Evolutionary conservation across 225 moss, liverwort and hornwort genomes (phyloP).

Genomic region (Thuidium tamariscinum): DNA sequence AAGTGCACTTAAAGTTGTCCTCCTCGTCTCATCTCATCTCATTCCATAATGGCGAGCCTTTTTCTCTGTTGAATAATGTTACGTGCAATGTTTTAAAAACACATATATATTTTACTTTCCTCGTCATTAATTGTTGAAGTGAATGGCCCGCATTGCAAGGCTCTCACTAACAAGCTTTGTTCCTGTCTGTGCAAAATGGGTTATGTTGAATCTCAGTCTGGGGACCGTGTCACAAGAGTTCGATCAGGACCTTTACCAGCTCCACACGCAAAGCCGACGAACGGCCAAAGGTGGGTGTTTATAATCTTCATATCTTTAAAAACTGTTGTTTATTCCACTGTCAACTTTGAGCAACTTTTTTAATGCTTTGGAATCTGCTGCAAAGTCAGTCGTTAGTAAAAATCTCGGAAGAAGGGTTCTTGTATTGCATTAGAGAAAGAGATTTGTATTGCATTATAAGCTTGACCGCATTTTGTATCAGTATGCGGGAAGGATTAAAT

Average conservation of each 20-base stretch:
- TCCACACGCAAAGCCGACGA: constrained; percentile 14
- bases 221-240: constrained; percentile 33
- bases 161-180: background rate
- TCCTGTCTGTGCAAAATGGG: background rate
- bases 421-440: background rate
- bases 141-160: background rate
- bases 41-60: background rate
- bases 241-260: constrained; percentile 44
- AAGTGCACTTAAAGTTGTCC: background rate
- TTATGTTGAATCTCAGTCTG: constrained; percentile 5
- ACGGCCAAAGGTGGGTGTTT: constrained; percentile 24
- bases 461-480: background rate
- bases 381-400: background rate
- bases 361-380: background rate
- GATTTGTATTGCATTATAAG: too few relatives aligned
- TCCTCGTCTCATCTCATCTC: background rate
- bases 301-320: background rate
- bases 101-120: background rate
- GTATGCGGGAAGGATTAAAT: background rate
- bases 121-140: background rate
- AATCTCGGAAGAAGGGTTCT: too few relatives aligned
- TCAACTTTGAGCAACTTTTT: background rate
- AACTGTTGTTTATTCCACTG: background rate
- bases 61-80: background rate
- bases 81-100: background rate